Base-by-base conservation (phyloP, 805 yeast species). In the Hyphopichia homilentoma region DNA sequence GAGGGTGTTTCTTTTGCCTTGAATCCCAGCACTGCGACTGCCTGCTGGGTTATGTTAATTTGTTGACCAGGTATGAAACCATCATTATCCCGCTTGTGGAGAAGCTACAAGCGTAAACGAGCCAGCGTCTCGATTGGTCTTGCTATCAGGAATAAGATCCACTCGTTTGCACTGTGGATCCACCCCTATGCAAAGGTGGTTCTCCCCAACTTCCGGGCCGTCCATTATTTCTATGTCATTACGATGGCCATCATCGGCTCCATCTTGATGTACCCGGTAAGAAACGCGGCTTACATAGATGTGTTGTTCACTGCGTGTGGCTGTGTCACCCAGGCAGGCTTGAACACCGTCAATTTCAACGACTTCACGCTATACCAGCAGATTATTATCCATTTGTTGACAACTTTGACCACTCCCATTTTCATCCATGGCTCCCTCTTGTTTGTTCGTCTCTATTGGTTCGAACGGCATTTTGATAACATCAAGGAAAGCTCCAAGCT, bases 281-380 rank as follows among this genome's bases (percentile, higher is more conserved):
- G 68, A 34, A 80, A 82, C 48, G 50, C 73, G 23, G 33, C 49
- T 6, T 93, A 90, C 54, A 81, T 85, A 27, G 97, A 93, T 61
- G 77, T 83, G 2, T 60, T 93, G 21, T 85, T 90, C 54, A 63
- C 85, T 34, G 73, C 88, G 0, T 65, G 80, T 7, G 90, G 95
- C 7, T 78, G 93, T 0, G 61, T 81, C 1, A 87, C 97, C 2
- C 96, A 90, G 52, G 95, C 96, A 0, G 99, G 99, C 1, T 61
- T 93, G 34, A 88, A 87, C 52, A 82, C 96, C 0, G 66, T 85
- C 16, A 77, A 87, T 45, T 42, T 81, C 23, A 86, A 86, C 52
- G 57, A 65, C 0, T 43, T 89, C 35, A 59, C 69, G 0, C 54
- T 84, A 27, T 90, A 81, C 60, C 98, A 93, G 57, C 97, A 90